Conservation (phyloP, 164 flowering plant species). For the Magnolia officinalis region DNA sequence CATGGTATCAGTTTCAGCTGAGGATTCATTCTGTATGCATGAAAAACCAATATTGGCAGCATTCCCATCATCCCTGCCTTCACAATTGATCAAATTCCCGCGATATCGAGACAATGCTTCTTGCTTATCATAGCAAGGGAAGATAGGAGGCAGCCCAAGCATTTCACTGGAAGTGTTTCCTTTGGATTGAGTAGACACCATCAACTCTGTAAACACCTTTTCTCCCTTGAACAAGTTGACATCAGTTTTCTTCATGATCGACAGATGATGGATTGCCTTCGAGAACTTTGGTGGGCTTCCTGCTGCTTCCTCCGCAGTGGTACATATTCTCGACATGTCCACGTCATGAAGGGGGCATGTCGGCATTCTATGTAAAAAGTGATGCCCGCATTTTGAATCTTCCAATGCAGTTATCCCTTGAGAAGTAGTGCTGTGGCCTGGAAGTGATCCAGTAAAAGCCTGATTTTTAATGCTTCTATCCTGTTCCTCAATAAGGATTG, state of each 20-base stretch:
- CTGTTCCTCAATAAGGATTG: slow-evolving; percentile 18
- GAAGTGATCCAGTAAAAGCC: slow-evolving; percentile 20
- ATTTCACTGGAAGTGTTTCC: slow-evolving; percentile 30
- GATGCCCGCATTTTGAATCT: slow-evolving; percentile 12
- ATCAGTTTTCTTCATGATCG: slow-evolving; percentile 36
- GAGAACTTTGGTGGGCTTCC: slow-evolving; percentile 37
- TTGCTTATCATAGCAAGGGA: slow-evolving; percentile 17
- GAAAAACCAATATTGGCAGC: slow-evolving; percentile 18
- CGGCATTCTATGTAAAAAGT: slow-evolving; percentile 14
- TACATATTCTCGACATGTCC: slow-evolving; percentile 23
- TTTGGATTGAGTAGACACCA: slow-evolving; percentile 22
- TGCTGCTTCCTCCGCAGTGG: slow-evolving; percentile 29
- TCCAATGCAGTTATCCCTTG: slow-evolving; percentile 10
- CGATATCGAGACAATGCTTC: slow-evolving; percentile 35
- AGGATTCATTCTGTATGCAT: slow-evolving; percentile 40
- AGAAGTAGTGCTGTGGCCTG: slow-evolving; percentile 13
- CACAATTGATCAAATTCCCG: slow-evolving; percentile 32
- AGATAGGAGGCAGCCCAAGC: slow-evolving; percentile 22
- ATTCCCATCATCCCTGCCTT: slow-evolving; percentile 29
- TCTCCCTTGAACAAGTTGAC: slow-evolving; percentile 31
- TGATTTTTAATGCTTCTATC: slow-evolving; percentile 15
- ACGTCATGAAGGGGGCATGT: slow-evolving; percentile 19
- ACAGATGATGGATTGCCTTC: slow-evolving; percentile 44
- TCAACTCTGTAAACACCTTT: slow-evolving; percentile 28
- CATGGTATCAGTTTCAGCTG: slow-evolving; percentile 68